Evolutionary conservation across 2,329 filamentous ascomycete species (phyloP).

Genomic region (Penicillium glabrum): DNA sequence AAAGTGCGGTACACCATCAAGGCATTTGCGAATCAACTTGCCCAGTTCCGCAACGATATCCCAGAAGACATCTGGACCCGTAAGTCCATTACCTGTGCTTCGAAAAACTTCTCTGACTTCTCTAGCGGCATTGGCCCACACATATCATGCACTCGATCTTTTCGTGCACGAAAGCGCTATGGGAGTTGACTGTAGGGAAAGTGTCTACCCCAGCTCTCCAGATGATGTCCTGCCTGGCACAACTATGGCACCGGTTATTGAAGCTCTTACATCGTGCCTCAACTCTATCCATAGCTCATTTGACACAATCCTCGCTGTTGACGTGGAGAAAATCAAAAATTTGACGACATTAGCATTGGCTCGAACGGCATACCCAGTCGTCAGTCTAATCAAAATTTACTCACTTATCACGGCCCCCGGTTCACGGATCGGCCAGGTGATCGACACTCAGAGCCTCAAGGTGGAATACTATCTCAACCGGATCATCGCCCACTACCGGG

Average conservation of each 20-base stretch:
- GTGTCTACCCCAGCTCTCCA: conserved; percentile 40
- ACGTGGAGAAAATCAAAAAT: conserved; percentile 59
- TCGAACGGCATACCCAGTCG: conserved; percentile 68
- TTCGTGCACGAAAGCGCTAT: conserved; percentile 77
- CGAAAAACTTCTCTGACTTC: not conserved
- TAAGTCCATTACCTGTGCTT: conserved; percentile 42
- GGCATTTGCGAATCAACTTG: conserved; percentile 64
- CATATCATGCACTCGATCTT: conserved; percentile 65
- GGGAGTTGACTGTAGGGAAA: conserved; percentile 59
- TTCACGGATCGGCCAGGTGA: conserved; percentile 68
- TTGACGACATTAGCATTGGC: conserved; percentile 71
- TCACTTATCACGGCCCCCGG: conserved; percentile 64
- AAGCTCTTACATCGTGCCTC: conserved; percentile 66
- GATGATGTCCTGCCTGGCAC: conserved; percentile 30
- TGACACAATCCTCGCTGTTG: conserved; percentile 63
- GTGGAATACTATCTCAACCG: conserved; percentile 66
- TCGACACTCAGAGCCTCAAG: conserved; percentile 67
- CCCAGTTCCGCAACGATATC: conserved; percentile 59
- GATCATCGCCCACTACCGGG: conserved; percentile 67
- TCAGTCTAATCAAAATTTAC: conserved; percentile 73
- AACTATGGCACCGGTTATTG: conserved; percentile 61
- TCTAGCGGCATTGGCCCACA: conserved; percentile 61
- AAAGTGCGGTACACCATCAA: conserved; percentile 65
- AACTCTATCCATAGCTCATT: conserved; percentile 66
- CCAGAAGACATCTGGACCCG: conserved; percentile 55